These are phyloP conservation scores for Planoprotostelium fungivorum DNA, from an alignment of 78 protist genomes.

Conservation along the genomic window DNA sequence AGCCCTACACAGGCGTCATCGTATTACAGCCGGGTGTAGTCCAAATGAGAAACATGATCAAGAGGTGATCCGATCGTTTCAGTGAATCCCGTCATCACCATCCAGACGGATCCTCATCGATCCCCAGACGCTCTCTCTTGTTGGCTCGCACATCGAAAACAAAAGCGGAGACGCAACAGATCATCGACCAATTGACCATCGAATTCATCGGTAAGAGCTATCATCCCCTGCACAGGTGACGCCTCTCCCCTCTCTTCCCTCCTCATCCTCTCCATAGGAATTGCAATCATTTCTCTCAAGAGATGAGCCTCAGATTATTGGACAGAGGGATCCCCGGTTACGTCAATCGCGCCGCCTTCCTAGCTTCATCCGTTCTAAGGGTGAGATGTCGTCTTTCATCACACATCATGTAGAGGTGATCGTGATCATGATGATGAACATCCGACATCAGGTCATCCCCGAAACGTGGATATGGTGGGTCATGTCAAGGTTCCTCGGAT, in stretches of 20 bases:
- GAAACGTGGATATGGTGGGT: no score
- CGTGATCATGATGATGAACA: no score
- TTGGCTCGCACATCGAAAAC: background rate
- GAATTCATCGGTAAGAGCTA: background rate
- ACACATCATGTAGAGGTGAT: no score
- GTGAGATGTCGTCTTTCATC: no score
- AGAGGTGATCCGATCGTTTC: no score
- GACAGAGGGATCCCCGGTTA: background rate
- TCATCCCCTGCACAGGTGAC: no score
- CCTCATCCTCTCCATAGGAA: background rate
- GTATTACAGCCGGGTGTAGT: background rate
- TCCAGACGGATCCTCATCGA: background rate
- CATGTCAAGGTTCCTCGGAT: no score
- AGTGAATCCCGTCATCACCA: no score
- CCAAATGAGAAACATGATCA: background rate
- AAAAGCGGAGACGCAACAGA: background rate
- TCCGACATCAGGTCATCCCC: no score
- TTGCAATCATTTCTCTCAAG: background rate
- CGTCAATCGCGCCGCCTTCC: background rate
- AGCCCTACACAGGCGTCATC: background rate
- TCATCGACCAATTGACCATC: background rate
- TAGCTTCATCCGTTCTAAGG: background rate
- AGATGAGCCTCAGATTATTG: background rate
- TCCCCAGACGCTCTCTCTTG: background rate
- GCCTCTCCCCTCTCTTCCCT: no score